Evolutionary conservation across 2,329 filamentous ascomycete genomes (phyloP).

Genomic region (Aspergillus hiratsukae): DNA sequence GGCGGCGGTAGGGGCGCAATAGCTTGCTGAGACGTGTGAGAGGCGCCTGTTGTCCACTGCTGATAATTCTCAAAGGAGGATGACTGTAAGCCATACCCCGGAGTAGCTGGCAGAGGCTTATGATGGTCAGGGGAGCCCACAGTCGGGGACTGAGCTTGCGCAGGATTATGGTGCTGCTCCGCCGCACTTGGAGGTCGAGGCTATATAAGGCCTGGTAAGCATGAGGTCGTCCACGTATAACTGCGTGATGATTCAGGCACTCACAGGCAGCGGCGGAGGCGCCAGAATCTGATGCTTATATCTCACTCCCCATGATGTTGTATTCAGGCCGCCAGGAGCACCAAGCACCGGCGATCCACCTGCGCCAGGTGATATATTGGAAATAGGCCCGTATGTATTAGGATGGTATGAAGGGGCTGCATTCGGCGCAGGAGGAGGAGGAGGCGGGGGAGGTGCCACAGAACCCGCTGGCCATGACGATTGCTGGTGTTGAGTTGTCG

Average conservation of each 20-base stretch:
- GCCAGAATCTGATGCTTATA: constrained; percentile 30
- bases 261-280: constrained; percentile 37
- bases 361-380: constrained; percentile 16
- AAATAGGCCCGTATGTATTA: constrained; percentile 33
- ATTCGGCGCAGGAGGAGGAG: constrained; percentile 15
- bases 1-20: constrained; percentile 20
- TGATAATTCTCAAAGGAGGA: constrained; percentile 8
- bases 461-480: constrained; percentile 17
- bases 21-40: constrained; percentile 21
- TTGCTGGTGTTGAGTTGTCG: constrained; percentile 15
- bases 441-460: constrained; percentile 19
- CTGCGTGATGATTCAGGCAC: constrained; percentile 8
- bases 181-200: constrained; percentile 34
- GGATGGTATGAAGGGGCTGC: constrained; percentile 27
- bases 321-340: constrained; percentile 21
- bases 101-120: constrained; percentile 14
- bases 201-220: constrained; percentile 17
- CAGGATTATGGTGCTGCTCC: constrained; percentile 15
- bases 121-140: constrained; percentile 14
- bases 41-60: constrained; percentile 18
- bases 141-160: constrained; percentile 15
- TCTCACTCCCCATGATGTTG: constrained; percentile 41
- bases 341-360: constrained; percentile 17
- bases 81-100: constrained; percentile 14
- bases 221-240: not conserved